phyloP scores from a whole-genome alignment of 1,284 basidiomycete genomes.

The Exobasidium rhododendri region DNA sequence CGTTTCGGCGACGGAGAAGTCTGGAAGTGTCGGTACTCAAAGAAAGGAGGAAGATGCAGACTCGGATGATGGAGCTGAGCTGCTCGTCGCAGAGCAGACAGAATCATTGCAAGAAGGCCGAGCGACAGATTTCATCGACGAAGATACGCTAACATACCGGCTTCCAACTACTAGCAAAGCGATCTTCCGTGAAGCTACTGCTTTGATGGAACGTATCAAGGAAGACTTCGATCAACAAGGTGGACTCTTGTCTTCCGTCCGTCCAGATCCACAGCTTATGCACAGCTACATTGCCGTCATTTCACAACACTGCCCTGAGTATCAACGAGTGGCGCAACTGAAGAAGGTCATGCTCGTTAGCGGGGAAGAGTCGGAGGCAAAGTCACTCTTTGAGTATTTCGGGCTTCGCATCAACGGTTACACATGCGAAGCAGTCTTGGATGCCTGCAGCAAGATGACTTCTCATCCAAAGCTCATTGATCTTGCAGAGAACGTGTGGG shows the following conservation, averaged over 20 bases:
- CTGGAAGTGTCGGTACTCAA: not conserved
- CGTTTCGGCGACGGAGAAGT: conserved; percentile 9
- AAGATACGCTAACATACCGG: not conserved
- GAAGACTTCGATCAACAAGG: conserved; percentile 56
- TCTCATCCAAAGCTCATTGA: conserved; percentile 1
- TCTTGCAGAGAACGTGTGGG: conserved; percentile 27
- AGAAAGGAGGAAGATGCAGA: not conserved
- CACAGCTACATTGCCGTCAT: conserved; percentile 80
- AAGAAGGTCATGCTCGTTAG: conserved; percentile 13
- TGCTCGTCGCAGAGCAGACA: not conserved
- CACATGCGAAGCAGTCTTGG: conserved; percentile 29
- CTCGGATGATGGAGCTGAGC: not conserved
- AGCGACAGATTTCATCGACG: not conserved
- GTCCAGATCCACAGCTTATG: conserved; percentile 65
- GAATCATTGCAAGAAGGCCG: not conserved
- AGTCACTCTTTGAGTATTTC: conserved; percentile 28
- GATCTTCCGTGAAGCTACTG: conserved; percentile 69
- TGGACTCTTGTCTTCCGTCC: conserved; percentile 64
- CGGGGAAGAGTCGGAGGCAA: not conserved
- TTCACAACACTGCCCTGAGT: conserved; percentile 57
- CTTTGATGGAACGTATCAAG: conserved; percentile 69
- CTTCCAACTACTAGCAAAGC: not conserved
- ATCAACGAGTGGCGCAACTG: conserved; percentile 55
- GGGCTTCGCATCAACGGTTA: conserved; percentile 34
- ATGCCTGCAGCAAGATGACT: conserved; percentile 16